Base-by-base conservation (phyloP, 352 stramenopile species). In the Blastocystis sp. region DNA sequence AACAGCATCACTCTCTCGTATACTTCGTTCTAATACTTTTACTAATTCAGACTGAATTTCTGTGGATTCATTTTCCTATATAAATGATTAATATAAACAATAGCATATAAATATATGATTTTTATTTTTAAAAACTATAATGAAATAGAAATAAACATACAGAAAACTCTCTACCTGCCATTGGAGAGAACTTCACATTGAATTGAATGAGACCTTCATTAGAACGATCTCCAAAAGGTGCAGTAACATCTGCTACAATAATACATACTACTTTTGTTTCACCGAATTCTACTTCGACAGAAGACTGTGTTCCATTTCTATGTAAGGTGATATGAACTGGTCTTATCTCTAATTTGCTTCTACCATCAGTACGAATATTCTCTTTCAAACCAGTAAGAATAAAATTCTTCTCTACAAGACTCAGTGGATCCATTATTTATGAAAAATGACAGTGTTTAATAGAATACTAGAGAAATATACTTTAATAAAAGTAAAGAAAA, bases 391-490 rank as follows among this genome's bases (percentile, higher is more conserved):
- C 18, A n/a, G 48, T 62, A 16, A 48, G 28, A 9, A 62, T 62
- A 25, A 62, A 62, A 30, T 62, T 40, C 5, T 19, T 41, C 21
- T 62, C 52, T 19, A 62, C 35, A 46, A 30, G 48, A 34, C 52
- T 62, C n/a, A 62, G 39, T 35, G 52, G 52, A 62, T 62, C 52
- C 52, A 62, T 62, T 48, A 30, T 11, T 24, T 49, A n/a, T n/a
- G n/a, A n/a, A n/a, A n/a, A n/a, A n/a, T n/a, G n/a, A n/a, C n/a
- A n/a, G n/a, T n/a, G n/a, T n/a, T n/a, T n/a, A n/a, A n/a, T n/a
- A n/a, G n/a, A n/a, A n/a, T n/a, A n/a, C n/a, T n/a, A n/a, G n/a
- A n/a, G n/a, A n/a, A n/a, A n/a, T n/a, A n/a, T n/a, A n/a, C n/a
- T n/a, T n/a, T n/a, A n/a, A n/a, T n/a, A n/a, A n/a, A n/a, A n/a